Conservation (phyloP, 1,284 basidiomycete species). For the Sporisorium scitamineum region DNA sequence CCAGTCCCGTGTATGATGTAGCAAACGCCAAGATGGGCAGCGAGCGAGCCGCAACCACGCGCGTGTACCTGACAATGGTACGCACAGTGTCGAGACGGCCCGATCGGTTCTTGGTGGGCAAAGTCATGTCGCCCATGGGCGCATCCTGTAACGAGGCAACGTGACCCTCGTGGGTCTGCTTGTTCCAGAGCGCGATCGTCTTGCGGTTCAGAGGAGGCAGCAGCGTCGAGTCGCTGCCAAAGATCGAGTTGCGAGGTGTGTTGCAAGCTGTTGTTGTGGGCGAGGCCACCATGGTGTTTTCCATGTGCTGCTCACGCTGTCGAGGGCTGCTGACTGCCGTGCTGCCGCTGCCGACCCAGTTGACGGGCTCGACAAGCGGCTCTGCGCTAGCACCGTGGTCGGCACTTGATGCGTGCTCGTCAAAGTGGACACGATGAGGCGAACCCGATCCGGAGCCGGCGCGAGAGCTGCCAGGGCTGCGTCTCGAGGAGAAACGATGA, state of each 20-base stretch:
- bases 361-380: constrained; percentile 26
- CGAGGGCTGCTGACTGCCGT: constrained; percentile 18
- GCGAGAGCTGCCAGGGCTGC: constrained; percentile 11
- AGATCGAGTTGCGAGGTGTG: constrained; percentile 43
- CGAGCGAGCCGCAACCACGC: constrained; percentile 73
- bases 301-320: constrained; percentile 2
- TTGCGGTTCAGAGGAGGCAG: constrained; percentile 21
- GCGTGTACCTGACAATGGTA: constrained; percentile 35
- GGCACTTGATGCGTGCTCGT: constrained; percentile 4
- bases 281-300: constrained; percentile 24
- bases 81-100: constrained; percentile 20
- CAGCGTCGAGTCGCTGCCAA: constrained; percentile 21
- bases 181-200: constrained; percentile 34
- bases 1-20: constrained; percentile 77
- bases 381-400: constrained; percentile 24
- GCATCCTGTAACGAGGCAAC: background rate
- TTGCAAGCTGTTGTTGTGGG: constrained; percentile 53
- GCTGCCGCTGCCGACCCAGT: constrained; percentile 42
- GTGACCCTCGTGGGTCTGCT: constrained; percentile 8
- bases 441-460: constrained; percentile 24
- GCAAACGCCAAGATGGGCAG: constrained; percentile 79
- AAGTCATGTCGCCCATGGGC: background rate
- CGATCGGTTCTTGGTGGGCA: constrained; percentile 9
- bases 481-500: constrained; percentile 9
- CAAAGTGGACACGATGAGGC: constrained; percentile 50